phyloP scores from a whole-genome alignment of 164 flowering plant genomes.

The Brasenia schreberi region DNA sequence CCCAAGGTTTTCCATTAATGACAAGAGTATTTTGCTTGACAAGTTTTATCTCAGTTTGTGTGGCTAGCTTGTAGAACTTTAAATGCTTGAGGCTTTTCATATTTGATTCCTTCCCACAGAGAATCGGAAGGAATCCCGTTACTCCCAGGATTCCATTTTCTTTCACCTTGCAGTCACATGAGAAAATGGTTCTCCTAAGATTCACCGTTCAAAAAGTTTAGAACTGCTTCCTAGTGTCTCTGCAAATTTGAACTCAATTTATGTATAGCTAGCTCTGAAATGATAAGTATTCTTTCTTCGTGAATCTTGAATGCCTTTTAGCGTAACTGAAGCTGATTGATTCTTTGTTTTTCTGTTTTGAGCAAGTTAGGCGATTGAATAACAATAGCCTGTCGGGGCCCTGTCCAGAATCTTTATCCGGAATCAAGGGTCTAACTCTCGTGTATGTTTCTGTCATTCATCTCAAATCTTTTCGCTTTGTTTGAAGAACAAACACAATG shows the following conservation, averaged over 20 bases:
- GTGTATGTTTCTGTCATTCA: constrained; percentile 41
- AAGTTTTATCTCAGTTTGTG: too few relatives aligned
- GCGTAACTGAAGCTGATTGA: constrained; percentile 4
- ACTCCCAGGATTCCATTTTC: too few relatives aligned
- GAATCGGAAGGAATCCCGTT: too few relatives aligned
- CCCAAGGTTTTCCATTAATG: not conserved
- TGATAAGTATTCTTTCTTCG: not conserved
- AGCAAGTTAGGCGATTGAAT: constrained; percentile 63
- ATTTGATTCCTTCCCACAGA: too few relatives aligned
- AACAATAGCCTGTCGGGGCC: constrained; percentile 86
- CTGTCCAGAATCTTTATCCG: constrained; percentile 58
- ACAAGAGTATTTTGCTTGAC: too few relatives aligned
- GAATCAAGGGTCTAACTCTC: constrained; percentile 61
- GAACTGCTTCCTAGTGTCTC: not conserved
- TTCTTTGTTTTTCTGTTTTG: constrained; percentile 7
- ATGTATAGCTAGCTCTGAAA: not conserved
- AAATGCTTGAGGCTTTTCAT: too few relatives aligned
- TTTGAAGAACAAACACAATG: not conserved
- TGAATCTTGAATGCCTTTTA: not conserved
- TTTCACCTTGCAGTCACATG: too few relatives aligned
- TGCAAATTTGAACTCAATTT: too few relatives aligned
- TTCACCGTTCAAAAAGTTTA: too few relatives aligned
- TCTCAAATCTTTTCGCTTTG: not conserved
- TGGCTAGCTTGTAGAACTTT: too few relatives aligned
- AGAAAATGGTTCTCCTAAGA: too few relatives aligned